Conservation (phyloP, 768 basidiomycete genomes). For the Hypsizygus marmoreus region DNA sequence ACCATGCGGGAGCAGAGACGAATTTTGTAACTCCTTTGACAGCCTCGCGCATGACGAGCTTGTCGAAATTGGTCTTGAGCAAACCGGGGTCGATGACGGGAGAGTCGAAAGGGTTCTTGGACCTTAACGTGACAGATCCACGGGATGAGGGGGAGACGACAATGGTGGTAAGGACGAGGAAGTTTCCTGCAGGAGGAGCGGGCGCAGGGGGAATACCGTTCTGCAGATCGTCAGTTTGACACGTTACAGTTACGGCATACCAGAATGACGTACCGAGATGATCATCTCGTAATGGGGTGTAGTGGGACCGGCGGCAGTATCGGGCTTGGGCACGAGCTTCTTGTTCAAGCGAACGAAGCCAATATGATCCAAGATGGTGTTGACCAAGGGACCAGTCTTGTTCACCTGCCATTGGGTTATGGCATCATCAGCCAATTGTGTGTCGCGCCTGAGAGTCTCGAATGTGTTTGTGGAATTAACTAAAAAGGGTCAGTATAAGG, state of each 20-base stretch:
- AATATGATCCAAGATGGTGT: constrained; percentile 24
- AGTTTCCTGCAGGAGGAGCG: constrained; percentile 14
- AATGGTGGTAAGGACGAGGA: constrained; percentile 9
- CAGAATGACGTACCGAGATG: constrained; percentile 23
- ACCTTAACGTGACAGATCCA: constrained; percentile 28
- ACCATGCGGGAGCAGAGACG: constrained; percentile 16
- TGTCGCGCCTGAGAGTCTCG: constrained; percentile 23
- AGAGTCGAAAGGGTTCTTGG: constrained; percentile 41
- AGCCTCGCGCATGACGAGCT: constrained; percentile 24
- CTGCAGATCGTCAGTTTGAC: constrained; percentile 1
- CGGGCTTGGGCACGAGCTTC: constrained; percentile 11
- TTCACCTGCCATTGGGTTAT: constrained; percentile 29
- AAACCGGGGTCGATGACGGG: constrained; percentile 51
- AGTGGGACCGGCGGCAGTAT: constrained; percentile 34
- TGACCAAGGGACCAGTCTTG: constrained; percentile 31
- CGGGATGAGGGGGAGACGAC: constrained; percentile 22
- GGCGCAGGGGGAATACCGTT: constrained; percentile 13
- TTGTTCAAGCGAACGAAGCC: constrained; percentile 29
- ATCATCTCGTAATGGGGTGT: constrained; percentile 38
- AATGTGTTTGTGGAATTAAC: constrained; percentile 29
- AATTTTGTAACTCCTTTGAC: constrained; percentile 20
- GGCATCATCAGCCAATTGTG: constrained; percentile 3
- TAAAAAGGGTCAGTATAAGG: background rate
- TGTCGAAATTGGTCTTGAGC: constrained; percentile 27
- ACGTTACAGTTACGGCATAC: background rate